Evolutionary conservation across 106 monocot genomes (phyloP).

Genomic region (Dendrobium catenatum): DNA sequence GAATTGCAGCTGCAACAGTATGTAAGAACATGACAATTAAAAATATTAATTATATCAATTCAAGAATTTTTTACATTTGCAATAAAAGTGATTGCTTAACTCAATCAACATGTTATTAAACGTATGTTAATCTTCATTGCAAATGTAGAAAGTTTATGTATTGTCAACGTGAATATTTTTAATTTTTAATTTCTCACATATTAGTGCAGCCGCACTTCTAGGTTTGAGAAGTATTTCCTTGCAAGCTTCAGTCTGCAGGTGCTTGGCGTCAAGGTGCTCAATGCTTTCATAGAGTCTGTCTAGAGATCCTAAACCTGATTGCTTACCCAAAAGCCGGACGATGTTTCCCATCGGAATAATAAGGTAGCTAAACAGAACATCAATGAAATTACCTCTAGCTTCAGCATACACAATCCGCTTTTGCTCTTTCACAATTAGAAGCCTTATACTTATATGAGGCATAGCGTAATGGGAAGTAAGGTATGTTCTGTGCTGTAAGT

Average conservation of each 20-base stretch:
- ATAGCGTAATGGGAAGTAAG: not conserved
- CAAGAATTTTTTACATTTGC: slow-evolving; percentile 9
- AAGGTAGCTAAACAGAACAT: slow-evolving; percentile 49
- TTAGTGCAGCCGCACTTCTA: not conserved
- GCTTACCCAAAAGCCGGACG: slow-evolving; percentile 18
- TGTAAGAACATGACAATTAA: slow-evolving; percentile 14
- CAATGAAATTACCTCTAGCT: slow-evolving; percentile 28
- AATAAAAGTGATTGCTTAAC: not conserved
- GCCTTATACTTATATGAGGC: slow-evolving; percentile 14
- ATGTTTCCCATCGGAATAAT: slow-evolving; percentile 38
- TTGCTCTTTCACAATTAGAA: slow-evolving; percentile 26
- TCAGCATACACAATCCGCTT: slow-evolving; percentile 42
- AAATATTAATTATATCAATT: not conserved
- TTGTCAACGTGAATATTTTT: slow-evolving; percentile 6
- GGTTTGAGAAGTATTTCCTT: slow-evolving; percentile 35
- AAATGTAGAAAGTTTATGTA: slow-evolving; percentile 7
- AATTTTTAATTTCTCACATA: slow-evolving; percentile 14
- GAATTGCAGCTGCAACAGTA: not conserved
- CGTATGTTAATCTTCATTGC: not conserved
- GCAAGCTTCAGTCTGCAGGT: slow-evolving; percentile 23
- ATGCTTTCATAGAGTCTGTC: slow-evolving; percentile 36
- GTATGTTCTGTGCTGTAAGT: no score
- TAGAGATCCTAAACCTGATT: slow-evolving; percentile 16
- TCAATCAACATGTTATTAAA: not conserved
- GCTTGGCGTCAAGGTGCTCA: slow-evolving; percentile 12